phyloP scores from a whole-genome alignment of 495 filamentous ascomycete species.

The Xylaria bambusicola region DNA sequence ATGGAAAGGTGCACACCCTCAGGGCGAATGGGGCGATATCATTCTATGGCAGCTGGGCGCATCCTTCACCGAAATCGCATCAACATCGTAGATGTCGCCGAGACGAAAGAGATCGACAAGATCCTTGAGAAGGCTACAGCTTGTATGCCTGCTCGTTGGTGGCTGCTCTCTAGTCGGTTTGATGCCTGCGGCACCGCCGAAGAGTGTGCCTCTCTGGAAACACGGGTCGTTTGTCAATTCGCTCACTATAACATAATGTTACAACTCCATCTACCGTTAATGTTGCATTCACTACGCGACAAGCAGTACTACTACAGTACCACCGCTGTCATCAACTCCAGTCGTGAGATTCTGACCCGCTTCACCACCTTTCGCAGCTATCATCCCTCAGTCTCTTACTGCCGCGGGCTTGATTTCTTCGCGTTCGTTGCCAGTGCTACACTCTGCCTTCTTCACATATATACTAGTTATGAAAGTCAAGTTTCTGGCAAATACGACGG shows the following conservation, averaged over 20 bases:
- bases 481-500: background rate
- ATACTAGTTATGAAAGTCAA: slow-evolving; percentile 26
- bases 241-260: slow-evolving; percentile 36
- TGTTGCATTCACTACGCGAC: slow-evolving; percentile 25
- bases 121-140: slow-evolving; percentile 34
- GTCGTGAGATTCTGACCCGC: slow-evolving; percentile 39
- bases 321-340: slow-evolving; percentile 39
- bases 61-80: slow-evolving; percentile 33
- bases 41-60: slow-evolving; percentile 24
- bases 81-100: slow-evolving; percentile 19
- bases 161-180: slow-evolving; percentile 25
- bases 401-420: slow-evolving; percentile 43
- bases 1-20: slow-evolving; percentile 24
- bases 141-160: slow-evolving; percentile 39
- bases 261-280: slow-evolving; percentile 41
- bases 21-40: slow-evolving; percentile 35
- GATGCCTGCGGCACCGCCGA: slow-evolving; percentile 10
- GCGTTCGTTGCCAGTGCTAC: slow-evolving; percentile 39
- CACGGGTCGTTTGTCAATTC: slow-evolving; percentile 35
- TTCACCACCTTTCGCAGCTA: slow-evolving; percentile 39
- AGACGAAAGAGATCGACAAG: slow-evolving; percentile 33
- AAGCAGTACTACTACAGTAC: slow-evolving; percentile 37
- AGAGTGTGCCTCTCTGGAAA: slow-evolving; percentile 17
- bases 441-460: slow-evolving; percentile 38
- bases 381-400: slow-evolving; percentile 28